Base-by-base conservation (phyloP, 75 land plant genomes). In the Cunninghamia lanceolata region DNA sequence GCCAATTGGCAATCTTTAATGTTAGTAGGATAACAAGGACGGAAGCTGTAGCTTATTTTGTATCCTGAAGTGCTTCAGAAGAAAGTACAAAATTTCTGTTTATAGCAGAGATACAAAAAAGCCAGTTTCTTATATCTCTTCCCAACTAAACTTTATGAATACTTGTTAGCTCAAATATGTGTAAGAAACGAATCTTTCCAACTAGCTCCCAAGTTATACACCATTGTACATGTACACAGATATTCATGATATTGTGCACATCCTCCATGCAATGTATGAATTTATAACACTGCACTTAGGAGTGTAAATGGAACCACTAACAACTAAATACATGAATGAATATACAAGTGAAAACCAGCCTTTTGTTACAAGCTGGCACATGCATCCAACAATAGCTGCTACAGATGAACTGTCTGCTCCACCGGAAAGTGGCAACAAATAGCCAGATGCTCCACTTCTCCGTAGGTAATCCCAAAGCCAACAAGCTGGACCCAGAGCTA, bases 381-480 rank as follows among this genome's bases (percentile, higher is more conserved):
- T 97, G 85, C 95, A 97, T 45, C 97, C 99, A 85, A 97, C 99
- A 82, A 98, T 97, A 28, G 99, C 99, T 71, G 99, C 99, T n/a
- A 97, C 98, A 74, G 96, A 88, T 53, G 99, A 98, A 85, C 99
- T 98, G 89, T 98, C 99, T 38, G 99, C 99, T 28, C 99, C 99
- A 88, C 99, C 99, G 46, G 99, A 98, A 78, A 98, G 96, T 54
- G 99, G 99, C 90, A 98, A 94, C 90, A 98, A 88, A 92, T 94
- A 98, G 30, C 99, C 99, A 86, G 99, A 93, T 73, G 99, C 99
- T 73, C 98, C 96, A 90, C 99, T 97, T 84, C 99, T 92, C 86
- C 99, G 86, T 84, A 98, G 89, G 90, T 98, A 98, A 89, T 98
- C 99, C 99, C 99, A 98, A 38, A 98, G 88, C 99, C 99, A 98